Evolutionary conservation across 1,284 basidiomycete species (phyloP), one percentile per base, ranked within the genome.

Genomic region (Cerrena zonata): DNA sequence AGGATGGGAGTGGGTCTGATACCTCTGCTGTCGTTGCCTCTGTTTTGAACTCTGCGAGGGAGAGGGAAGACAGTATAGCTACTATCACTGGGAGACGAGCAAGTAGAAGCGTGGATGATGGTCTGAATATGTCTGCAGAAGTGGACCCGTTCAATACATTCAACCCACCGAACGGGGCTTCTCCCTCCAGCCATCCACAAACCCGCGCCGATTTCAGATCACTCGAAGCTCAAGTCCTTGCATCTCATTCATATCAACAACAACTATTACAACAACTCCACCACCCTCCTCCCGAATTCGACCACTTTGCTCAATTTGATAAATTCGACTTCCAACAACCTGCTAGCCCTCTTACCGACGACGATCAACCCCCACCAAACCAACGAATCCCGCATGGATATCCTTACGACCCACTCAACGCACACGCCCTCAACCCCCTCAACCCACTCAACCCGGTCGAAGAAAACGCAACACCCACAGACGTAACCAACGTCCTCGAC

Each of bases 21-120:
- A n/a, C n/a, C n/a, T n/a, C 12, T 7, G n/a, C n/a, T n/a, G n/a
- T n/a, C n/a, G n/a, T n/a, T n/a, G n/a, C n/a, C n/a, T n/a, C n/a
- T n/a, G 22, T 23, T 22, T 23, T 22, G 3, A 22, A 19, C 15
- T 3, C 53, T n/a, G 41, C 37, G 26, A 57, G 61, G 24, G 60
- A 57, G 27, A 55, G 65, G 19, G 65, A 66, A 49, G 64, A 64
- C 47, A 65, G 64, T 52, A 51, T 59, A 25, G 58, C 50, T 30
- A 65, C 65, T 12, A 53, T 65, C 15, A 47, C 59, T 15, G 57
- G 42, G 1, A 38, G 57, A 21, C 58, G 59, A 18, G 53, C 55
- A 44, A 65, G 58, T 45, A 53, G 60, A 25, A 59, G 56, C 46
- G 39, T 59, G 38, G 55, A 60, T 39, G 58, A 62, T 41, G 60